Evolutionary conservation across 2,329 filamentous ascomycete genomes (phyloP), one percentile per base, ranked within the genome.

Genomic region (Calonectria pauciramosa): DNA sequence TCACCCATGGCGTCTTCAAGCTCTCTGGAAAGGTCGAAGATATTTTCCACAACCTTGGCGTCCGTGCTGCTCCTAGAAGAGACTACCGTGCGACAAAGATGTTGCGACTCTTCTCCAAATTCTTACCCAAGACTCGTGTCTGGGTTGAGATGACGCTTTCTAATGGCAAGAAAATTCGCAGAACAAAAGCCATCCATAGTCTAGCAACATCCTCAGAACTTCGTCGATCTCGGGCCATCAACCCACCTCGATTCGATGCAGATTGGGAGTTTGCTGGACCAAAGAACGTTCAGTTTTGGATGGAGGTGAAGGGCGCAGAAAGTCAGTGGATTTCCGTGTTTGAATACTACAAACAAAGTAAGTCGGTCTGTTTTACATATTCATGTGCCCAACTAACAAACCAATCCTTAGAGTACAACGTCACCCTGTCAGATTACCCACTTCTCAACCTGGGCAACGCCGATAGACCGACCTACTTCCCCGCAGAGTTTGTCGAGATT

Each of bases 381-480:
- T 13, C 26, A 8, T 26, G n/a, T 11, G n/a, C 20, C 8, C 8
- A 73, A 38, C 76, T 79, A 71, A 79, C 65, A 10, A 38, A 44
- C 8, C 2, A 9, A 20, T 14, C 26, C 23, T 41, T 38, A 87
- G 85, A 84, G 65, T 89, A 88, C 51, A 76, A 77, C 0, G 69
- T 84, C 1, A 80, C 59, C 0, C 74, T 86, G 1, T 74, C 87
- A 18, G 79, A 86, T 2, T 83, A 89, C 6, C 93, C 94, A 0
- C 87, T 95, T 1, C 83, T 96, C 76, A 95, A 96, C 80, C 87
- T 93, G 14, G 94, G 94, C 2, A 91, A 84, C 14, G 79, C 81
- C 0, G 83, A 86, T 0, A 90, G 89, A 14, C 93, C 94, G 0
- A 87, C 87, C 0, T 95, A 94, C 78, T 84, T 94, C 47, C 94